Percentiles rank a stretch among this genome's conserved stretches.
Conservation (phyloP, 208 protist genomes). For the Acanthamoeba lenticulata region DNA sequence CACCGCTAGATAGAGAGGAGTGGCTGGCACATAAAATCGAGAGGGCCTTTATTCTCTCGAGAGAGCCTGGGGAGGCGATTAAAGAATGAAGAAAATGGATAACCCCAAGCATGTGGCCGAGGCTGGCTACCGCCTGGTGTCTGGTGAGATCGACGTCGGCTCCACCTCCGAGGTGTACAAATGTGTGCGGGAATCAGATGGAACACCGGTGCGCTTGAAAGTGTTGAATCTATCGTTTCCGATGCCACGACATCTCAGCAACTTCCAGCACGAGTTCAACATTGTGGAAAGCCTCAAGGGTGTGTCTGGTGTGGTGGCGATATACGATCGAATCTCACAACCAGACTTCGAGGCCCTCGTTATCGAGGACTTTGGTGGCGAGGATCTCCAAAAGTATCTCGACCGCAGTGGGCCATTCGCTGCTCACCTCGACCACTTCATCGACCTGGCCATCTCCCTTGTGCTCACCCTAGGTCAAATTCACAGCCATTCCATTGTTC, state of each 20-base stretch:
- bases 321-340: not conserved
- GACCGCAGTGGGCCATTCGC: not conserved
- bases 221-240: constrained; percentile 50
- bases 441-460: constrained; percentile 11
- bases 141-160: not conserved
- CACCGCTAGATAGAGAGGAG: no score
- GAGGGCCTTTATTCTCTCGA: not conserved
- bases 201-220: not conserved
- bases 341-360: constrained; percentile 34
- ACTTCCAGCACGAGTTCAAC: constrained; percentile 59
- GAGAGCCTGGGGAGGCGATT: not conserved
- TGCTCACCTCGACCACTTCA: not conserved
- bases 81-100: constrained; percentile 34
- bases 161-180: constrained; percentile 8
- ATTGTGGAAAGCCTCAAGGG: constrained; percentile 10
- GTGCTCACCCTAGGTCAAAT: not conserved
- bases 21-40: not conserved
- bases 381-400: not conserved
- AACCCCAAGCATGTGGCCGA: constrained; percentile 1
- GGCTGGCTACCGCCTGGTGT: not conserved
- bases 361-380: constrained; percentile 51
- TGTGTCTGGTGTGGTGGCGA: not conserved
- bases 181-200: not conserved
- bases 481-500: constrained; percentile 29
- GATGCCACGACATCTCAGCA: constrained; percentile 52